Evolutionary conservation across 305 asterid genomes (phyloP).

Genomic region (Fraxinus xanthoxyloides): DNA sequence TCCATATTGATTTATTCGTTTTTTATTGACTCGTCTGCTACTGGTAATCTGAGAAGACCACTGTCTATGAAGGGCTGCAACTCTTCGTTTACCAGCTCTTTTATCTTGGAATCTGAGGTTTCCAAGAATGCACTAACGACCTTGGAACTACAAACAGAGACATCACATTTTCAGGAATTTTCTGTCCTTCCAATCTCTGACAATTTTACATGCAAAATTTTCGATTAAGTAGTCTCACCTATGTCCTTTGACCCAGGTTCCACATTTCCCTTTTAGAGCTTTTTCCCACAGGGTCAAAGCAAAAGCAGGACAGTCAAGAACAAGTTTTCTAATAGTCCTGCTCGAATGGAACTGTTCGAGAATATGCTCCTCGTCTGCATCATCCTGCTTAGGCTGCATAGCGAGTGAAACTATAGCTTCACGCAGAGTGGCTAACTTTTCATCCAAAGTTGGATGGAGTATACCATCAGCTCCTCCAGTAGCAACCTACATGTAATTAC

Average conservation of each 20-base stretch:
- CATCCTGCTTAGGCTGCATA: constrained; percentile 60
- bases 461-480: constrained; percentile 70
- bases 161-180: background rate
- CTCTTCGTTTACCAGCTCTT: constrained; percentile 58
- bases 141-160: constrained; percentile 50
- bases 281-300: constrained; percentile 79
- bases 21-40: constrained; percentile 24
- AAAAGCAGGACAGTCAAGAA: constrained; percentile 72
- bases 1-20: constrained; percentile 17
- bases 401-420: constrained; percentile 67
- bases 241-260: constrained; percentile 75
- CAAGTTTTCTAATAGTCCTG: constrained; percentile 71
- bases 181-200: background rate
- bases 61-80: constrained; percentile 61
- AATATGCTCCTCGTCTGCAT: constrained; percentile 56
- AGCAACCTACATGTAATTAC: constrained; percentile 47
- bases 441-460: constrained; percentile 60
- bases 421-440: constrained; percentile 50
- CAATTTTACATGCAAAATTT: background rate
- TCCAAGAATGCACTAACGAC: constrained; percentile 63
- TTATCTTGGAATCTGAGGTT: constrained; percentile 48
- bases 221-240: constrained; percentile 41
- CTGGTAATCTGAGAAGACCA: constrained; percentile 53
- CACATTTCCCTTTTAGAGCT: constrained; percentile 73
- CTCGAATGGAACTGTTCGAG: constrained; percentile 84